Evolutionary conservation across 768 basidiomycete species (phyloP).

Genomic region (Macrocybe gigantea): DNA sequence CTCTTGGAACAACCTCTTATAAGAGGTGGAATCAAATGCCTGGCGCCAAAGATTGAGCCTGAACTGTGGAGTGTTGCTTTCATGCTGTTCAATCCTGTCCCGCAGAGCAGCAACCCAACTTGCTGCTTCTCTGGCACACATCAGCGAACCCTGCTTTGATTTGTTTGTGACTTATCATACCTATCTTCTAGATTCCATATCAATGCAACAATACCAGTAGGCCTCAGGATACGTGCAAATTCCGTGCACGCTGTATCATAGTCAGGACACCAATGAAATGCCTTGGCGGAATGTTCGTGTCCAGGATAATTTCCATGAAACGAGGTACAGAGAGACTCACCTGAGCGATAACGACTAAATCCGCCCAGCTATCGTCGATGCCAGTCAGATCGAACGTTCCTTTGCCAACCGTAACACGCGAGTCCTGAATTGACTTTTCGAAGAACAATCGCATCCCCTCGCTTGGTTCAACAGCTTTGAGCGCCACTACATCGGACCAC

Average conservation of each 20-base stretch:
- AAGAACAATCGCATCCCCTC: conserved; percentile 81
- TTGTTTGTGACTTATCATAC: conserved; percentile 22
- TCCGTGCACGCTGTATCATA: conserved; percentile 67
- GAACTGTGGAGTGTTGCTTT: conserved; percentile 77
- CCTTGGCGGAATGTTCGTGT: conserved; percentile 33
- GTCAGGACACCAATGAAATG: conserved; percentile 92
- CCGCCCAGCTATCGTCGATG: conserved; percentile 65
- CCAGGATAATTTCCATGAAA: not conserved
- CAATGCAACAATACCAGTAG: conserved; percentile 61
- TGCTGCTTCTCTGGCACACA: conserved; percentile 40
- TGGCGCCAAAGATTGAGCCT: conserved; percentile 70
- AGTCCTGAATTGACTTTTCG: conserved; percentile 44
- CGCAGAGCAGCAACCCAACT: conserved; percentile 75
- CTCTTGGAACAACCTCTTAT: conserved; percentile 51
- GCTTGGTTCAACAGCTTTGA: conserved; percentile 80
- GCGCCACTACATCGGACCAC: conserved; percentile 44
- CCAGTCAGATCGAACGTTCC: conserved; percentile 68
- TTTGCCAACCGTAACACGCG: conserved; percentile 46
- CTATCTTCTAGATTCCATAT: conserved; percentile 93
- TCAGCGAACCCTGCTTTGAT: not conserved
- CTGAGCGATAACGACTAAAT: conserved; percentile 75
- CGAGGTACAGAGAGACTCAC: conserved; percentile 22
- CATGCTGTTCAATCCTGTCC: conserved; percentile 61
- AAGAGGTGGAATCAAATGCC: conserved; percentile 58
- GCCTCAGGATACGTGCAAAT: conserved; percentile 76